A percentile compares a stretch with the other conserved stretches of the same genome.
These are phyloP conservation scores for Agaricus blazei DNA, from an alignment of 768 basidiomycete genomes.

Conservation along the genomic window DNA sequence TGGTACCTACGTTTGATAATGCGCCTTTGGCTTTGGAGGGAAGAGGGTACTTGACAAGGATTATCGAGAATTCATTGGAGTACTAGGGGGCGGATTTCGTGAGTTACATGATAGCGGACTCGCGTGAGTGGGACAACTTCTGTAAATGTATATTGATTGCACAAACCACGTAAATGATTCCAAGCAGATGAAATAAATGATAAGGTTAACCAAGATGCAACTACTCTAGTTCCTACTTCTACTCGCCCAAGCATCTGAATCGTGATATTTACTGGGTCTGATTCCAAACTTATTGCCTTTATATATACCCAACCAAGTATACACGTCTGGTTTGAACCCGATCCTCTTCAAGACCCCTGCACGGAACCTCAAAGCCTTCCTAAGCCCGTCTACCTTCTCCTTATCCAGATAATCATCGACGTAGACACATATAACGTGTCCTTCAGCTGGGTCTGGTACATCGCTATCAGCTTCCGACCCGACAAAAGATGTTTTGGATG, in stretches of 20 bases:
- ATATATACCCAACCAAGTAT: conserved; percentile 33
- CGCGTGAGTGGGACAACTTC: not conserved
- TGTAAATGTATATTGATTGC: not conserved
- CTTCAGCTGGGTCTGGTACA: conserved; percentile 15
- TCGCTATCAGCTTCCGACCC: not conserved
- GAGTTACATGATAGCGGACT: not conserved
- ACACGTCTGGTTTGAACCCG: conserved; percentile 35
- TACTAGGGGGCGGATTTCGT: conserved; percentile 37
- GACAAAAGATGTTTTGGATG: not conserved
- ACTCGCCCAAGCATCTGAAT: not conserved
- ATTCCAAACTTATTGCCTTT: conserved; percentile 30
- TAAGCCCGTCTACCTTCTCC: conserved; percentile 24
- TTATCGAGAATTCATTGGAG: conserved; percentile 75
- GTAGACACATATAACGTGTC: conserved; percentile 33
- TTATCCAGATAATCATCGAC: conserved; percentile 20
- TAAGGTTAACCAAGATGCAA: too few species aligned
- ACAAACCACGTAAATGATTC: too few species aligned
- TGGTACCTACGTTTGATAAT: conserved; percentile 87
- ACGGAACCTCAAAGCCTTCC: conserved; percentile 24
- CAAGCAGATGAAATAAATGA: too few species aligned
- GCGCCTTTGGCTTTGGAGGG: conserved; percentile 74
- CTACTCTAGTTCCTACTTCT: too few species aligned
- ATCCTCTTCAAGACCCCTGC: conserved; percentile 26
- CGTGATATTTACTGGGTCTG: conserved; percentile 26
- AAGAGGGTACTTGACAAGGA: conserved; percentile 70